A percentile compares a stretch with the other conserved stretches of the same genome.
These are phyloP conservation scores for Rhodamnia argentea DNA, from an alignment of 345 rosid genomes.

Conservation along the genomic window DNA sequence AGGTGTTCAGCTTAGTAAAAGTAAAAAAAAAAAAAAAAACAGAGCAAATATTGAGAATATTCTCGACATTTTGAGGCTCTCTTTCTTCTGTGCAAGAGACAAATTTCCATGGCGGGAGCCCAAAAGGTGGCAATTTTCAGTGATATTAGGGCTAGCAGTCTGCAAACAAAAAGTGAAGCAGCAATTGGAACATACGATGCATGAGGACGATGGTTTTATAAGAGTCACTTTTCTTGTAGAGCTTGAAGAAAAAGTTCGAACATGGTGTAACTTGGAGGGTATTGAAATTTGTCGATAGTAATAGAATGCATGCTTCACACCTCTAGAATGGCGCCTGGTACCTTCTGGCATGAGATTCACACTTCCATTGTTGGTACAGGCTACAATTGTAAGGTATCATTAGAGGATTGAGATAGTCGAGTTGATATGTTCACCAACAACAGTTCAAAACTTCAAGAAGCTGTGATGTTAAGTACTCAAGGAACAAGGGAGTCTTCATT, in stretches of 20 bases:
- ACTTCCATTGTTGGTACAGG: background rate
- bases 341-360: background rate
- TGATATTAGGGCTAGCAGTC: background rate
- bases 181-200: background rate
- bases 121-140: background rate
- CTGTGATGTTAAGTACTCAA: background rate
- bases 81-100: background rate
- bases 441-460: background rate
- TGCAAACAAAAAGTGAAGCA: background rate
- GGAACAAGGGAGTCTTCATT: background rate
- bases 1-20: background rate
- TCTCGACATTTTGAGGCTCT: background rate
- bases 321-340: background rate
- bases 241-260: background rate
- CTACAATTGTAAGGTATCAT: background rate
- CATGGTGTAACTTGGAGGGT: background rate
- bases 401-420: background rate
- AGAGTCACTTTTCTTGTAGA: background rate
- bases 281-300: background rate
- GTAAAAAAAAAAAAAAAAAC: no score
- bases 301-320: background rate
- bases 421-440: background rate
- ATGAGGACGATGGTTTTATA: background rate
- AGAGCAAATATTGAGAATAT: background rate
- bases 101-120: background rate